phyloP scores from a whole-genome alignment of 371 early-diverging fungal genomes.

The Rhizopus arrhizus region DNA sequence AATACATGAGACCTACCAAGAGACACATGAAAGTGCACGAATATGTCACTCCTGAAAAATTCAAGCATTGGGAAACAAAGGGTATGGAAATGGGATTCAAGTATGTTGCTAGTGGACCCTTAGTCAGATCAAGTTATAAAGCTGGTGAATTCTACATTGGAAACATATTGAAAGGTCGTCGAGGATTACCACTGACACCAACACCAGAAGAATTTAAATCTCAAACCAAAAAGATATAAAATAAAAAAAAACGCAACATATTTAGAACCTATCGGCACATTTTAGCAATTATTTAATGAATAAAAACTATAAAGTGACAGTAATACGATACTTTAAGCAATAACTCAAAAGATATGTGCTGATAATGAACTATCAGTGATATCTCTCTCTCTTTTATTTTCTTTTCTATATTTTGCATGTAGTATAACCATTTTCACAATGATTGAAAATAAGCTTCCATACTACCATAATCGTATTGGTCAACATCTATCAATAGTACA shows the following conservation, averaged over 20 bases:
- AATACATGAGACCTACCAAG: conserved; percentile 99
- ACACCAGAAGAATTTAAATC: conserved; percentile 1
- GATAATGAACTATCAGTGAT: no score
- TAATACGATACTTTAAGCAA: no score
- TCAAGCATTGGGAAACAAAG: conserved; percentile 85
- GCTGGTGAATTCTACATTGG: conserved; percentile 97
- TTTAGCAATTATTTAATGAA: no score
- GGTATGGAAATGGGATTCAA: conserved; percentile 90
- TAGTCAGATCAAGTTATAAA: conserved; percentile 95
- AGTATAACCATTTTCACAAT: no score
- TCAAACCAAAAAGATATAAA: conserved; percentile 1
- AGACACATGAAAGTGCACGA: conserved; percentile 97
- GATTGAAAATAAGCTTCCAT: no score
- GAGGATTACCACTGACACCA: conserved; percentile 36
- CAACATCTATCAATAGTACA: no score
- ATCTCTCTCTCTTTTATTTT: no score
- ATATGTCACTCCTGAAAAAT: conserved; percentile 93
- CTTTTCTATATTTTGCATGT: no score
- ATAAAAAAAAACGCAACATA: not conserved
- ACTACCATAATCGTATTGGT: no score
- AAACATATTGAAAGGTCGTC: conserved; percentile 74
- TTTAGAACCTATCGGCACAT: no score
- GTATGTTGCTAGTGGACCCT: conserved; percentile 95
- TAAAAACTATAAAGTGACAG: no score
- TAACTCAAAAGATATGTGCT: no score